Conservation (phyloP, 108 stramenopile species). For the Hondaea fermentalgiana region DNA sequence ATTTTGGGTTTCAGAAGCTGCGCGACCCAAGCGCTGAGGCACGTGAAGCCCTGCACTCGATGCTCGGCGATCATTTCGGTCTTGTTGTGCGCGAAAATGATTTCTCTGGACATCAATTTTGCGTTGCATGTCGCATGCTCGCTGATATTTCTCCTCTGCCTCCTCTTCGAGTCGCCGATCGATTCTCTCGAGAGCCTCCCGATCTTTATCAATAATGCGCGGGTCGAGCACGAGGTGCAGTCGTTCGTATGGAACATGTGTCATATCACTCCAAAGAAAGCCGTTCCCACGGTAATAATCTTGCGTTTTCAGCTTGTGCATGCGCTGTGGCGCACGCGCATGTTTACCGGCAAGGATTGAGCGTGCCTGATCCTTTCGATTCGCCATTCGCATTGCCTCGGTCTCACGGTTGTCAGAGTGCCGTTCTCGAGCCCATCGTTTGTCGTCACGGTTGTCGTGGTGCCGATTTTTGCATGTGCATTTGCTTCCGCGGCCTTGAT, state of each 20-base stretch:
- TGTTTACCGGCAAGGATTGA: not conserved
- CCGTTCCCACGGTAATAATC: not conserved
- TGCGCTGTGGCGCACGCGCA: not conserved
- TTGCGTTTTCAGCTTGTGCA: not conserved
- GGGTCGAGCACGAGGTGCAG: not conserved
- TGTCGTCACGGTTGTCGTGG: not conserved
- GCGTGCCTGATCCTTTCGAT: no score
- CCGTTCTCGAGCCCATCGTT: not conserved
- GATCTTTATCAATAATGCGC: constrained; percentile 1
- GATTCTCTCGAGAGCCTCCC: not conserved
- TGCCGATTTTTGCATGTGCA: not conserved
- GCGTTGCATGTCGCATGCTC: not conserved
- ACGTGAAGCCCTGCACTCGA: not conserved
- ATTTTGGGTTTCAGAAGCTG: no score
- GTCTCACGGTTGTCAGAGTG: not conserved
- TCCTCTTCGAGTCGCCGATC: not conserved
- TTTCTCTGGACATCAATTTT: not conserved
- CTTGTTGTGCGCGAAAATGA: not conserved
- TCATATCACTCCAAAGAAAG: not conserved
- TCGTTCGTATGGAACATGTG: not conserved
- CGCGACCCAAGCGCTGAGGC: not conserved
- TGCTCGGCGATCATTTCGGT: not conserved
- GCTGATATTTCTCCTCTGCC: not conserved
- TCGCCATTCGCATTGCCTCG: not conserved
- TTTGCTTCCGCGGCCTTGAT: not conserved